Evolutionary conservation across 2,329 filamentous ascomycete species (phyloP).

Genomic region (Monascus ruber): DNA sequence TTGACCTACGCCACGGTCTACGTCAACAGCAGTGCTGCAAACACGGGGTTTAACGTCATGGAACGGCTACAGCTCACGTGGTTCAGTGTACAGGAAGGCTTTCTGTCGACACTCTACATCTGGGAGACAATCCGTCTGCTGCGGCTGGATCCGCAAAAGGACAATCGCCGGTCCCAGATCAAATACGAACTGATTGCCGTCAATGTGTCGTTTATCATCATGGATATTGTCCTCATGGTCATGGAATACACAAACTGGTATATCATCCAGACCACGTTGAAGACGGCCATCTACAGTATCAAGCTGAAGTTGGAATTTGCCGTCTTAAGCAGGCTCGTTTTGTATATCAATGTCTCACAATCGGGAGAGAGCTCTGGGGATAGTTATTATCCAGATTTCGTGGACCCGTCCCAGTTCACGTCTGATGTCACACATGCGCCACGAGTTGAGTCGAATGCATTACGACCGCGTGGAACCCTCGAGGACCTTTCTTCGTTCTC

Average conservation of each 20-base stretch:
- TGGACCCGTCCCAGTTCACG: constrained; percentile 28
- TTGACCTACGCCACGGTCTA: constrained; percentile 38
- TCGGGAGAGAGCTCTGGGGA: constrained; percentile 21
- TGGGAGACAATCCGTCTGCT: constrained; percentile 40
- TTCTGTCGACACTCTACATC: constrained; percentile 41
- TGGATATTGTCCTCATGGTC: constrained; percentile 35
- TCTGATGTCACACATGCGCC: constrained; percentile 28
- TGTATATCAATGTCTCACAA: constrained; percentile 23
- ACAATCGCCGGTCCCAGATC: constrained; percentile 27
- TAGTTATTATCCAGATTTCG: constrained; percentile 30
- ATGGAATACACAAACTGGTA: constrained; percentile 34
- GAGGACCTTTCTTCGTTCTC: constrained; percentile 16
- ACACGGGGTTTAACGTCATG: constrained; percentile 33
- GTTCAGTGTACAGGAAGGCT: constrained; percentile 35
- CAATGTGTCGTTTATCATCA: constrained; percentile 36
- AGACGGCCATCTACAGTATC: constrained; percentile 37
- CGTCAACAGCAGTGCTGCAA: constrained; percentile 10
- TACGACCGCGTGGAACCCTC: constrained; percentile 10
- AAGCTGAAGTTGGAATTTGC: constrained; percentile 41
- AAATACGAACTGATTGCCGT: constrained; percentile 39
- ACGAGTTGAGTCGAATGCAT: constrained; percentile 6
- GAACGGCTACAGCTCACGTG: constrained; percentile 32
- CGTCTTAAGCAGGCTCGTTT: constrained; percentile 34
- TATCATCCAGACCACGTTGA: constrained; percentile 34
- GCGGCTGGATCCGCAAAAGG: constrained; percentile 20